Base-by-base conservation (phyloP, 441 rosid species). In the Eutrema salsugineum region DNA sequence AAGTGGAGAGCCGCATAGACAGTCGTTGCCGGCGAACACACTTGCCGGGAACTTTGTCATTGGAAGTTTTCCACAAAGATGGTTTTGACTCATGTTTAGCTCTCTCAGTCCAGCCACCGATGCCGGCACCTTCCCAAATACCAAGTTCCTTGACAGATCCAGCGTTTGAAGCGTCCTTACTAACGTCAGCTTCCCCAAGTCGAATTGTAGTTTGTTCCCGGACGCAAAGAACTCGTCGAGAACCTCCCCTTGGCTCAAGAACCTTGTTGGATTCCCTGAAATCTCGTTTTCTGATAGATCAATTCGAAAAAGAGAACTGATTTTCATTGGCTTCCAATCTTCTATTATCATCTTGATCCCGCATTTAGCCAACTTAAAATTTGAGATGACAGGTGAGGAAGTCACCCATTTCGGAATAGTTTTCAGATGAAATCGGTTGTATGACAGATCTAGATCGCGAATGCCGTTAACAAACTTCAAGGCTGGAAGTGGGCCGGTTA, bases 1-100 rank as follows among this genome's bases (percentile, higher is more conserved):
- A 28, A 91, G 70, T 5, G 93, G 97, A 68, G 86, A 47, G n/a
- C 94, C 91, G 40, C 97, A 91, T 8, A 91, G 78, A 75, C 97
- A 91, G 11, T 81, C 79, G 58, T 91, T 91, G 0, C 90, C 89
- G 3, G 55, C 69, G 22, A 86, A 88, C 2, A 81, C 68, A 19
- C 80, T 72, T 0, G 80, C 87, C 1, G 85, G 66, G 15, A 87
- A 91, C 54, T 79, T 86, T 0, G 78, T 79, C 2, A 72, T 47
- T 3, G 94, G 97, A 54, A 91, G 73, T 78, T 78, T 65, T 32
- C 94, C 97, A 14, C 97, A 91, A 5, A 90, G 85, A 70, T 83
- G 77, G 64, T 89, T 91, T 33, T 84, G 71, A 47, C 94, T 89
- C 51, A 86, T 68, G 59, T 89, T 83, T 43, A 89, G 33, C 6